Evolutionary conservation across 371 early-diverging fungal genomes (phyloP).

Genomic region (Saksenaea oblongispora): DNA sequence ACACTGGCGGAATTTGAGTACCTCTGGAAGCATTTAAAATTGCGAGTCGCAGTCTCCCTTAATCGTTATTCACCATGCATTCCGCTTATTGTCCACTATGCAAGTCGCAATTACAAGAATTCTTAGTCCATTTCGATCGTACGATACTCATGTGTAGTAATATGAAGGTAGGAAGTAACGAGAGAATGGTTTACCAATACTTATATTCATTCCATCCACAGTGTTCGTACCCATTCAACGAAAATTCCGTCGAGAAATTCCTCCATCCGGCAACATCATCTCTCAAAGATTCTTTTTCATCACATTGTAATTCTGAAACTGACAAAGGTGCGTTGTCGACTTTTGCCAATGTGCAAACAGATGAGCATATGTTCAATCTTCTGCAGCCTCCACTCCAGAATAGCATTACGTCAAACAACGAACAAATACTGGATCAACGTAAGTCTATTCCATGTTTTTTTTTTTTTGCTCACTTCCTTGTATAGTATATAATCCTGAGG

Average conservation of each 20-base stretch:
- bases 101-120: background rate
- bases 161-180: background rate
- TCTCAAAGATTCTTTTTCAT: background rate
- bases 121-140: background rate
- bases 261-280: background rate
- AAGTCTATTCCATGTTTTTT: background rate
- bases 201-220: background rate
- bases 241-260: background rate
- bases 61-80: background rate
- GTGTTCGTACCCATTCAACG: background rate
- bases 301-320: background rate
- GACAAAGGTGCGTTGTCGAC: slow-evolving; percentile 1
- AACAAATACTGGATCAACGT: background rate
- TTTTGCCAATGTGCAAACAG: background rate
- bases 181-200: background rate
- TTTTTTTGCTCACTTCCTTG: background rate
- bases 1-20: too few species aligned
- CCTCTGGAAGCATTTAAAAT: too few species aligned
- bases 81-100: background rate
- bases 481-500: background rate
- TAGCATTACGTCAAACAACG: background rate
- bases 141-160: background rate
- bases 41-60: too few species aligned
- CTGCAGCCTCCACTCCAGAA: background rate
- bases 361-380: background rate